A percentile compares a stretch with the other conserved stretches of the same genome.
phyloP scores from a whole-genome alignment of 768 basidiomycete genomes.

The Lactarius sanguifluus region DNA sequence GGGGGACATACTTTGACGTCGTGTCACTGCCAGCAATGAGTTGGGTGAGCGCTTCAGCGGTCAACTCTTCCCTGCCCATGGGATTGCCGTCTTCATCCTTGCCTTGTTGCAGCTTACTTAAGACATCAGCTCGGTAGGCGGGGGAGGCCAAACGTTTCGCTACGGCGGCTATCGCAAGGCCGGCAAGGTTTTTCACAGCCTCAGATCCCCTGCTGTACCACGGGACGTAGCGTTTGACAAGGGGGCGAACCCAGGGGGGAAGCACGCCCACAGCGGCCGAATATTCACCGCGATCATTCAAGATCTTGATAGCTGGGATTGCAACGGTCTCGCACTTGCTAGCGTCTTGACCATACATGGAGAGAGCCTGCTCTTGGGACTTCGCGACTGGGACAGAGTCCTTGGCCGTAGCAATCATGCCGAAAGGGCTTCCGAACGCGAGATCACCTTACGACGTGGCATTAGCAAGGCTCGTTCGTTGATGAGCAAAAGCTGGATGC shows the following conservation, averaged over 20 bases:
- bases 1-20: constrained; percentile 73
- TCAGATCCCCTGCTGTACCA: constrained; percentile 40
- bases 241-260: constrained; percentile 39
- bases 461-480: constrained; percentile 4
- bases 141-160: constrained; percentile 66
- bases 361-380: constrained; percentile 50
- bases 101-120: constrained; percentile 77
- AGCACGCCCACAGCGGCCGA: constrained; percentile 43
- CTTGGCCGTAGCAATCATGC: constrained; percentile 74
- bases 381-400: constrained; percentile 71
- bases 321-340: constrained; percentile 47
- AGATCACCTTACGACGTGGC: constrained; percentile 47
- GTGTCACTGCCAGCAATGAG: constrained; percentile 91
- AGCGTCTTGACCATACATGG: constrained; percentile 49
- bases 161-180: constrained; percentile 43
- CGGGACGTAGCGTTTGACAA: constrained; percentile 36
- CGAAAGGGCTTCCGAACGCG: constrained; percentile 82
- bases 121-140: constrained; percentile 74
- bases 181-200: constrained; percentile 40
- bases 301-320: constrained; percentile 78
- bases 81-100: constrained; percentile 78
- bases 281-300: constrained; percentile 47
- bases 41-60: constrained; percentile 84
- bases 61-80: constrained; percentile 80
- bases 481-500: not conserved